These are phyloP conservation scores for Eruca vesicaria DNA, from an alignment of 441 rosid species.

Conservation along the genomic window DNA sequence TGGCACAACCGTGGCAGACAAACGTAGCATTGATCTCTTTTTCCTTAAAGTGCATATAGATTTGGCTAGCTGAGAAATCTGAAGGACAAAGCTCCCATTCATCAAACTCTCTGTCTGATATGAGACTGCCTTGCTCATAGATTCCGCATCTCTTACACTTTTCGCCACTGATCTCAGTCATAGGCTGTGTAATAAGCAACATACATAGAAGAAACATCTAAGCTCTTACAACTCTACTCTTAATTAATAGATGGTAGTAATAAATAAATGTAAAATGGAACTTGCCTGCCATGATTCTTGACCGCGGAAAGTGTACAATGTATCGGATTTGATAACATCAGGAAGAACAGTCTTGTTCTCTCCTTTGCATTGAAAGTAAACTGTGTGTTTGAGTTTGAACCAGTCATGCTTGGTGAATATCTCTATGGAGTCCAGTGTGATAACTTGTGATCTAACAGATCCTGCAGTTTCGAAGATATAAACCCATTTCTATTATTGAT, in stretches of 20 bases:
- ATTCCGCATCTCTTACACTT: slow-evolving; percentile 95
- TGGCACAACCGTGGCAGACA: slow-evolving; percentile 53
- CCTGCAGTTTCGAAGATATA: slow-evolving; percentile 38
- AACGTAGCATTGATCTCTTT: slow-evolving; percentile 69
- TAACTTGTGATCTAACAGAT: slow-evolving; percentile 41
- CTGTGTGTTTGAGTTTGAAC: slow-evolving; percentile 56
- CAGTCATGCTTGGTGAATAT: slow-evolving; percentile 71
- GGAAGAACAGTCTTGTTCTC: slow-evolving; percentile 64
- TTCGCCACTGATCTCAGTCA: slow-evolving; percentile 49
- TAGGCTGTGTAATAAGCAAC: slow-evolving; percentile 57
- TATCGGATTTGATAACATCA: slow-evolving; percentile 52
- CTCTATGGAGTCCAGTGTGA: slow-evolving; percentile 63
- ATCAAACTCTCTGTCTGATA: slow-evolving; percentile 66
- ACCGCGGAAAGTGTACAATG: slow-evolving; percentile 56
- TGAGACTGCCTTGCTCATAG: slow-evolving; percentile 60
- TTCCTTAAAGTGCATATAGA: slow-evolving; percentile 46
- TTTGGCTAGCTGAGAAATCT: slow-evolving; percentile 60
- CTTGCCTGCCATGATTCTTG: slow-evolving; percentile 92
- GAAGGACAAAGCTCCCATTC: slow-evolving; percentile 95
- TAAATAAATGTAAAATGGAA: neutral
- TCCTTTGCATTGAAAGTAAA: slow-evolving; percentile 80
- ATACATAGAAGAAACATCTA: no score
- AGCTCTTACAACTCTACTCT: neutral
- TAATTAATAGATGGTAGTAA: neutral
- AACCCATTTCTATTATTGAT: slow-evolving; percentile 29